These are phyloP conservation scores for Melanomma pulvis-pyrius DNA, from an alignment of 495 filamentous ascomycete species.

Conservation along the genomic window DNA sequence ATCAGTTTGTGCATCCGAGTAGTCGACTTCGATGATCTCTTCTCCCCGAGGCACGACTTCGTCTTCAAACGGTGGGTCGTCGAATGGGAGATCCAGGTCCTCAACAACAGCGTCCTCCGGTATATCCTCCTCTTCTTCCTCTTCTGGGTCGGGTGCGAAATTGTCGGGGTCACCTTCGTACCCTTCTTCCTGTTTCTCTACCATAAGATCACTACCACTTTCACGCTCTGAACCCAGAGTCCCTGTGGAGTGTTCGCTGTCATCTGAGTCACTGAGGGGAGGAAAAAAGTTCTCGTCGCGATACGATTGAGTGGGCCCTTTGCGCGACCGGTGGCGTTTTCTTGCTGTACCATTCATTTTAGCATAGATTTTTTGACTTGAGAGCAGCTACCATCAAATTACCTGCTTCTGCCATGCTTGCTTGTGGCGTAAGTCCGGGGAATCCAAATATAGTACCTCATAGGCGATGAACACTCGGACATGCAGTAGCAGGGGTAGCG, in stretches of 20 bases:
- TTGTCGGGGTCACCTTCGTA: constrained; percentile 21
- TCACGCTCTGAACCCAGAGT: not conserved
- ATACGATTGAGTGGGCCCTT: not conserved
- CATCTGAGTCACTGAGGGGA: not conserved
- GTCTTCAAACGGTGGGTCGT: not conserved
- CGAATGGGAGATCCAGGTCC: constrained; percentile 5
- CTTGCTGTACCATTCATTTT: not conserved
- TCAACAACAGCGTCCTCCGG: constrained; percentile 4
- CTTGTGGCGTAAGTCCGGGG: not conserved
- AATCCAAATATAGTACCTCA: no score
- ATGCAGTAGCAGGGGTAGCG: no score
- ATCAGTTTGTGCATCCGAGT: not conserved
- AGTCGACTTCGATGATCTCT: not conserved
- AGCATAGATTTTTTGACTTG: not conserved
- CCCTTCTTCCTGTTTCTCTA: not conserved
- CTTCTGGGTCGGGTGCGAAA: constrained; percentile 5
- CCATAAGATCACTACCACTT: no score
- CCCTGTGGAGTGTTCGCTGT: not conserved
- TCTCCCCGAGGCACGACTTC: not conserved
- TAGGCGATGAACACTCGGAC: no score
- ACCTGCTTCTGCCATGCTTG: not conserved
- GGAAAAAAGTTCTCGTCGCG: not conserved
- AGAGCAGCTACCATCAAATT: not conserved
- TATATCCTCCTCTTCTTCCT: constrained; percentile 14
- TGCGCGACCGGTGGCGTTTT: not conserved